phyloP scores from a whole-genome alignment of 1,139 yeast species.

The Candida frijolesensis region DNA sequence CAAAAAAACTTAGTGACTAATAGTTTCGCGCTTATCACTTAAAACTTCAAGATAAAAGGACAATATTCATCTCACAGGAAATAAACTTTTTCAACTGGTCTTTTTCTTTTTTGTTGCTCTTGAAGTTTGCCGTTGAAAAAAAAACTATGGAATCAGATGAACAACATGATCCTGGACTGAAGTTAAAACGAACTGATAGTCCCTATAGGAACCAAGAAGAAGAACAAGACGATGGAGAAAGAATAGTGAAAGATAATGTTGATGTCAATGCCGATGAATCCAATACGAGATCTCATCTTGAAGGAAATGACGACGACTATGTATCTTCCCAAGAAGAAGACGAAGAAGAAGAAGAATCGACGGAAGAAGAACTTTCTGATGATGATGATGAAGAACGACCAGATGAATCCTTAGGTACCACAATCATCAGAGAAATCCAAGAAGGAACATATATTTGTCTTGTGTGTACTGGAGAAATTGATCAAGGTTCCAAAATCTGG shows the following conservation, averaged over 20 bases:
- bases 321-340: constrained; percentile 7
- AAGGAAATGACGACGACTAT: not conserved
- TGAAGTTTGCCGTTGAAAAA: not conserved
- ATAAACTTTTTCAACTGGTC: not conserved
- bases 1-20: not conserved
- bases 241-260: not conserved
- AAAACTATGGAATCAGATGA: constrained; percentile 12
- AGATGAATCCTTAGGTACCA: constrained; percentile 37
- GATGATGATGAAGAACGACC: constrained; percentile 5
- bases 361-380: constrained; percentile 10
- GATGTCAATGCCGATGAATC: constrained; percentile 10
- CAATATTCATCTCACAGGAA: not conserved
- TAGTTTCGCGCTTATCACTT: not conserved
- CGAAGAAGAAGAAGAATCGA: constrained; percentile 7
- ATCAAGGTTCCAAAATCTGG: constrained; percentile 68
- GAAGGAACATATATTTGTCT: constrained; percentile 75
- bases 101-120: not conserved
- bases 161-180: constrained; percentile 14
- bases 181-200: not conserved
- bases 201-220: constrained; percentile 1
- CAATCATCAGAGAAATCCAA: constrained; percentile 55
- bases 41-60: not conserved
- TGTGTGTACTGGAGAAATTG: constrained; percentile 83
- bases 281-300: constrained; percentile 11
- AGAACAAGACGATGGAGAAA: not conserved